Percentiles rank a stretch among this genome's conserved stretches.
Evolutionary conservation across 2,329 filamentous ascomycete species (phyloP).

Genomic region (Aspergillus sp.): DNA sequence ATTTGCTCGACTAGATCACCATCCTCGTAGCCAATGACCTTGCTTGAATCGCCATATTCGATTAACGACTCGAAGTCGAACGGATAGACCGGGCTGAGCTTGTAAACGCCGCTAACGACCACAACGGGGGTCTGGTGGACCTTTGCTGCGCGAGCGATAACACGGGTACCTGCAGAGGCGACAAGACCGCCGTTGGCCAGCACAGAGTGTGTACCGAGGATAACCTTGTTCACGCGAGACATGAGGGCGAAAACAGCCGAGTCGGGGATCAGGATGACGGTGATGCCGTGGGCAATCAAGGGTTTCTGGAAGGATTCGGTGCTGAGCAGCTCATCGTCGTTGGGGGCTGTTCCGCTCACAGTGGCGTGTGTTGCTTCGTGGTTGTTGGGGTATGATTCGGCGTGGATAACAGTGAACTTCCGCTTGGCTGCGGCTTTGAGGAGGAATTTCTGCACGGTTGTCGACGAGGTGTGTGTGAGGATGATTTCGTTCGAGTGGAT

Average conservation of each 20-base stretch:
- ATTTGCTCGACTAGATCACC: conserved; percentile 78
- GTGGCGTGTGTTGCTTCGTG: conserved; percentile 66
- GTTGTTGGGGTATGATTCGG: conserved; percentile 73
- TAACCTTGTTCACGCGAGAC: conserved; percentile 93
- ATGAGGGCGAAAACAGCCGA: conserved; percentile 90
- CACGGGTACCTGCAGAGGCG: conserved; percentile 79
- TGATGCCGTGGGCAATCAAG: conserved; percentile 75
- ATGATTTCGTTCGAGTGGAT: conserved; percentile 94
- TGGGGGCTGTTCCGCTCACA: conserved; percentile 58
- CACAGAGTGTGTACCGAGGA: conserved; percentile 84
- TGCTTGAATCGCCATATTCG: conserved; percentile 82
- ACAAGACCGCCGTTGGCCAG: conserved; percentile 87
- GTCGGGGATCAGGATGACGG: conserved; percentile 82
- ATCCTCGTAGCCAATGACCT: conserved; percentile 76
- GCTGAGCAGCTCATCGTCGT: conserved; percentile 54
- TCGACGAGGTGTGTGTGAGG: conserved; percentile 83
- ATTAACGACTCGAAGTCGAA: conserved; percentile 81
- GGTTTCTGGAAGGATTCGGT: conserved; percentile 72
- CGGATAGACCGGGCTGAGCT: conserved; percentile 86
- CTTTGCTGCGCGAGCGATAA: conserved; percentile 83
- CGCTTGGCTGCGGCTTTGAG: conserved; percentile 85
- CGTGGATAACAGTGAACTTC: conserved; percentile 88
- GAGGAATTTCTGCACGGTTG: conserved; percentile 87
- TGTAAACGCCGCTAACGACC: conserved; percentile 89
- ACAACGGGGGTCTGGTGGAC: conserved; percentile 83